Conservation (phyloP, 2,329 filamentous ascomycete genomes). For the Periconia digitata region DNA sequence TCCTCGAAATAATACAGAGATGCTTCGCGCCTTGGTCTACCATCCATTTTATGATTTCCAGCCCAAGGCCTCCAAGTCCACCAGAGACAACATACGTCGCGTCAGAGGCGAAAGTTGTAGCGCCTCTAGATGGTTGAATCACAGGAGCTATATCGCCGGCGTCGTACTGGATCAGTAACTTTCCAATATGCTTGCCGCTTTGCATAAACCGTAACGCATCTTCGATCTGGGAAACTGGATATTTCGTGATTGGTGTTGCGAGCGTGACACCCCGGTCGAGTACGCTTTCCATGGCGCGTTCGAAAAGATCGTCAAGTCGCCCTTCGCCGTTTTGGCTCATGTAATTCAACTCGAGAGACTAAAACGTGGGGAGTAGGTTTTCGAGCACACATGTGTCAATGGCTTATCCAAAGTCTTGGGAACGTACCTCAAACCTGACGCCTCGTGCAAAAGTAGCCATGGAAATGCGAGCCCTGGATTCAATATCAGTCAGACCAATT, state of each 20-base stretch:
- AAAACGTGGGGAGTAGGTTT: not conserved
- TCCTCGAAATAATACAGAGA: slow-evolving; percentile 14
- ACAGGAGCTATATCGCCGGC: not conserved
- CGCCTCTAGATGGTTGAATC: not conserved
- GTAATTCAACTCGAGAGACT: not conserved
- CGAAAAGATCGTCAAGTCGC: not conserved
- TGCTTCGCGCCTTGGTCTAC: slow-evolving; percentile 14
- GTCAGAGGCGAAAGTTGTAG: slow-evolving; percentile 2
- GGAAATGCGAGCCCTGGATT: not conserved
- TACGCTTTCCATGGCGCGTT: not conserved
- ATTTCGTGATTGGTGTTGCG: not conserved
- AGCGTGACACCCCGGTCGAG: not conserved
- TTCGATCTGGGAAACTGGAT: slow-evolving; percentile 1
- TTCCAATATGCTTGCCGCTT: slow-evolving; percentile 12
- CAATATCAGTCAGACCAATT: slow-evolving; percentile 14
- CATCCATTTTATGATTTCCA: slow-evolving; percentile 15
- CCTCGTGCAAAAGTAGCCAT: not conserved
- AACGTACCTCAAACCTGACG: not conserved
- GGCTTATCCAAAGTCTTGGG: not conserved
- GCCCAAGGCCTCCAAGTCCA: slow-evolving; percentile 18
- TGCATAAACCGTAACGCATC: slow-evolving; percentile 9
- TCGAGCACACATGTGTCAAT: not conserved
- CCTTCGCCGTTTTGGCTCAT: not conserved
- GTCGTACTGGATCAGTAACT: slow-evolving; percentile 5
- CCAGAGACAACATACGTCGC: slow-evolving; percentile 20